Conservation (phyloP, 306 rosid genomes). For the Cajanus cajan region DNA sequence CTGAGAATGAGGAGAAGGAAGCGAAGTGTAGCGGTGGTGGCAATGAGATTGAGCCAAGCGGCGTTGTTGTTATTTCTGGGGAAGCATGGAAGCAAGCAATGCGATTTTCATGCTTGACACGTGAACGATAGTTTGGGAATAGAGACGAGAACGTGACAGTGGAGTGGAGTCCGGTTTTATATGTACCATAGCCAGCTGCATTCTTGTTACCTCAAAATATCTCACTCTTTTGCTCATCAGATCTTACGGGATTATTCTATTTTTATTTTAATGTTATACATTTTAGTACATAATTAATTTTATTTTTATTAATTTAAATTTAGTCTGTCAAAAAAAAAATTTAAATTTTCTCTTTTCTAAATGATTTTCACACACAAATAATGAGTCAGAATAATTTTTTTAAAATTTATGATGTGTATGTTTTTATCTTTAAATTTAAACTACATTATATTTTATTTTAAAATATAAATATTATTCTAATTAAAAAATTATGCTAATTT, state of each 20-base stretch:
- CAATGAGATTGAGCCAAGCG: background rate
- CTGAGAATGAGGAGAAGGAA: background rate
- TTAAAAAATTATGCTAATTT: too few relatives aligned
- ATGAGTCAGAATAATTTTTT: too few relatives aligned
- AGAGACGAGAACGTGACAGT: background rate
- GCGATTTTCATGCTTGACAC: slow-evolving; percentile 27
- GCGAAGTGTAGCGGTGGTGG: background rate
- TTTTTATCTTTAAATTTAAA: too few relatives aligned
- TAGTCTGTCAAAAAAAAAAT: too few relatives aligned
- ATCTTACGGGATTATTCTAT: background rate
- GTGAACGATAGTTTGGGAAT: slow-evolving; percentile 13
- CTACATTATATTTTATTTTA: too few relatives aligned
- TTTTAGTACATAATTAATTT: too few relatives aligned
- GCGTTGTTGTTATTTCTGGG: background rate
- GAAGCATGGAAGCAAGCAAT: background rate
- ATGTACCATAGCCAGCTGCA: background rate
- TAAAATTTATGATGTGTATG: too few relatives aligned
- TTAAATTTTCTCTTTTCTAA: too few relatives aligned
- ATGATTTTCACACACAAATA: too few relatives aligned
- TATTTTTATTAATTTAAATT: too few relatives aligned
- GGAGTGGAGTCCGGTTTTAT: background rate
- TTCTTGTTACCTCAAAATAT: background rate
- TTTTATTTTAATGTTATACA: too few relatives aligned
- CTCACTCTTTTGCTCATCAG: background rate
- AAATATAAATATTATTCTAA: too few relatives aligned